phyloP scores from a whole-genome alignment of 352 stramenopile genomes.

The Elongisporangium senticosum region DNA sequence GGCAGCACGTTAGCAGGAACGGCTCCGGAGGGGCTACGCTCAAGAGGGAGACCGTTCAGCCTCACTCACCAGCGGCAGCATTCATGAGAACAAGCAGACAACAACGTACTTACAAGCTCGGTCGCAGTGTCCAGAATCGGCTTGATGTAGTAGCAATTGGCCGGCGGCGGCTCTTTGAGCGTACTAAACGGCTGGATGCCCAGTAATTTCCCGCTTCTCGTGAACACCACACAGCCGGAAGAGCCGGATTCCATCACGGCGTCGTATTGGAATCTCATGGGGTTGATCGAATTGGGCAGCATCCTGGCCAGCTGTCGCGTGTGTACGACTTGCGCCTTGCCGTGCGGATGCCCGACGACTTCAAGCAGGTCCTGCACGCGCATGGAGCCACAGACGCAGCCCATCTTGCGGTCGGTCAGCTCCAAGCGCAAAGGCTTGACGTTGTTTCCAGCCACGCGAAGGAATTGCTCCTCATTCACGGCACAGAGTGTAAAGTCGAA shows the following conservation, averaged over 20 bases:
- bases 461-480: constrained; percentile 47
- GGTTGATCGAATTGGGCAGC: constrained; percentile 48
- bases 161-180: constrained; percentile 26
- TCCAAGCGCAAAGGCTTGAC: constrained; percentile 39
- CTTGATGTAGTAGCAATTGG: constrained; percentile 44
- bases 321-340: constrained; percentile 48
- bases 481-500: constrained; percentile 48
- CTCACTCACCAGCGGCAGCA: neutral
- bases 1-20: constrained; percentile 43
- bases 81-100: constrained; percentile 1
- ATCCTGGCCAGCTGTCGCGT: constrained; percentile 26
- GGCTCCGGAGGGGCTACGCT: constrained; percentile 41
- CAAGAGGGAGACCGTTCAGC: neutral
- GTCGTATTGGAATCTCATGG: constrained; percentile 40
- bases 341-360: constrained; percentile 54
- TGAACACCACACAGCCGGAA: constrained; percentile 44
- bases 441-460: constrained; percentile 32
- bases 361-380: constrained; percentile 25
- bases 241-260: constrained; percentile 30
- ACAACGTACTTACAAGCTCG: constrained; percentile 58
- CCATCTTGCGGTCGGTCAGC: constrained; percentile 56
- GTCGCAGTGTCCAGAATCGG: constrained; percentile 39
- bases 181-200: constrained; percentile 38
- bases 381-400: constrained; percentile 25
- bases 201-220: constrained; percentile 47